These are phyloP conservation scores for Cordyceps farinosa DNA, from an alignment of 2,329 filamentous ascomycete genomes.

Conservation along the genomic window DNA sequence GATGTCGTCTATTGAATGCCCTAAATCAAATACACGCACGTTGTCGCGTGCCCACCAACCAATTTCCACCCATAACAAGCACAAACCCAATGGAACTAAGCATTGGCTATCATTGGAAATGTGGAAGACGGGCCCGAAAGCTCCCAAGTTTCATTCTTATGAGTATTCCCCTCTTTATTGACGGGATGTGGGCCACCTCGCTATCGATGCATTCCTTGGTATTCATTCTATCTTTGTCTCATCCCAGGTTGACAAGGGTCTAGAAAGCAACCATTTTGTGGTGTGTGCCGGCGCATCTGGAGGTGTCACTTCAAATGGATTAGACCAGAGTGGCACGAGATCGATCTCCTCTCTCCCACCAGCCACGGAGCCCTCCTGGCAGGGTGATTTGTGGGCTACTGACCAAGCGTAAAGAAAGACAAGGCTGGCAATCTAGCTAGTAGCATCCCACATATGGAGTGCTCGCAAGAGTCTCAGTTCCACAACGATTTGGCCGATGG, in stretches of 20 bases:
- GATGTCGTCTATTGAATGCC: no score
- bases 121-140: neutral
- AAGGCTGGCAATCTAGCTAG: neutral
- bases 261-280: neutral
- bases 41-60: neutral
- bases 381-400: neutral
- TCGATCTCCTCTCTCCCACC: conserved; percentile 4
- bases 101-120: neutral
- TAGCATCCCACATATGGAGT: neutral
- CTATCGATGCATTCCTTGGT: neutral
- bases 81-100: neutral
- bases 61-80: neutral
- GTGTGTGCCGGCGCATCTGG: neutral
- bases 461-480: neutral
- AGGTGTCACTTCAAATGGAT: neutral
- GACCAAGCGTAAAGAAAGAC: neutral
- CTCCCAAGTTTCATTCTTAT: neutral
- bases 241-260: conserved; percentile 16
- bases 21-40: neutral
- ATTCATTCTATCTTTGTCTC: conserved; percentile 8
- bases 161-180: neutral
- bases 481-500: neutral
- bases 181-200: conserved; percentile 4
- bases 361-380: neutral
- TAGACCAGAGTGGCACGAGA: neutral